These are phyloP conservation scores for Candida hispaniensis DNA, from an alignment of 805 yeast genomes.

Conservation along the genomic window DNA sequence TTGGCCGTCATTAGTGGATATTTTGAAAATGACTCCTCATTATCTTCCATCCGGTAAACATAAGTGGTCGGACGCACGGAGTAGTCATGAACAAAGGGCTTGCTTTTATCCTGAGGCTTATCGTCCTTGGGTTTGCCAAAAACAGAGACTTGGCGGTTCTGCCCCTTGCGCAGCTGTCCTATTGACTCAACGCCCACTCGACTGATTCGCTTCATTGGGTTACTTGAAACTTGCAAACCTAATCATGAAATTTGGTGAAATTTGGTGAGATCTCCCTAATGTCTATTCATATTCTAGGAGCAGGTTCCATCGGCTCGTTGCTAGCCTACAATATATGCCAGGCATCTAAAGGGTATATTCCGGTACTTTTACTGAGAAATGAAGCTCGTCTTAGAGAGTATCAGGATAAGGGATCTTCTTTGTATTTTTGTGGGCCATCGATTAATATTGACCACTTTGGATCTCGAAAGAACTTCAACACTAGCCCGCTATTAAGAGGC, in stretches of 20 bases:
- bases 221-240: no score
- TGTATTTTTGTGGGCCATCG: slow-evolving; percentile 26
- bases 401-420: slow-evolving; percentile 32
- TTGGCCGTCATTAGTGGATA: slow-evolving; percentile 36
- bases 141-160: no score
- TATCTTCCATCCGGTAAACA: slow-evolving; percentile 28
- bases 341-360: slow-evolving; percentile 31
- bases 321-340: slow-evolving; percentile 38
- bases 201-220: no score
- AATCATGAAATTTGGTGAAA: no score
- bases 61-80: slow-evolving; percentile 29
- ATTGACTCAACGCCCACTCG: no score
- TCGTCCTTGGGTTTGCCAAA: slow-evolving; percentile 1
- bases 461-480: slow-evolving; percentile 16
- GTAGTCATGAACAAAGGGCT: slow-evolving; percentile 26
- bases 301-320: slow-evolving; percentile 44
- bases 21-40: slow-evolving; percentile 32
- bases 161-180: no score
- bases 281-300: slow-evolving; percentile 38
- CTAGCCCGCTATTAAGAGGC: slow-evolving; percentile 15
- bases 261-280: no score
- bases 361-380: slow-evolving; percentile 36
- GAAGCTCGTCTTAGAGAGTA: slow-evolving; percentile 36
- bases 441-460: slow-evolving; percentile 14
- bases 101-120: not conserved